These are phyloP conservation scores for Eutypella sp. DNA, from an alignment of 2,329 filamentous ascomycete species.

Conservation along the genomic window DNA sequence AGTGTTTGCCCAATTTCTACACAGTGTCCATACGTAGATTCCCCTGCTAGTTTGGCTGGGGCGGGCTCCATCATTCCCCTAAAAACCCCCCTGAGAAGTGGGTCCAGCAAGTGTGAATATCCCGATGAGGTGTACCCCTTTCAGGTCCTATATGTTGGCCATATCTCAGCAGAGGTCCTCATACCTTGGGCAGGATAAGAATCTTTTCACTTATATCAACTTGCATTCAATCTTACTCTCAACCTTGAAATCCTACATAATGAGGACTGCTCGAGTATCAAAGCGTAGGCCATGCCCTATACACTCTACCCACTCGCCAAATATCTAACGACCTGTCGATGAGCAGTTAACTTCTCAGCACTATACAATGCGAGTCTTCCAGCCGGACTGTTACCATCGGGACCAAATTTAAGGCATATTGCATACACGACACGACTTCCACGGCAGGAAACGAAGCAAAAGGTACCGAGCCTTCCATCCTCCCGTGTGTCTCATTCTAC, in stretches of 20 bases:
- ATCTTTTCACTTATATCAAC: background rate
- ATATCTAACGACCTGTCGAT: background rate
- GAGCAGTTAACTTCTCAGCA: background rate
- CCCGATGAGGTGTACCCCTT: slow-evolving; percentile 2
- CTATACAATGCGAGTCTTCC: background rate
- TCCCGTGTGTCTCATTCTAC: slow-evolving; percentile 1
- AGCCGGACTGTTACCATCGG: background rate
- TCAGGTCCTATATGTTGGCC: background rate
- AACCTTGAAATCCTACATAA: background rate
- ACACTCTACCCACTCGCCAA: background rate
- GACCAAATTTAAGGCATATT: background rate
- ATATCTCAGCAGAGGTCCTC: background rate
- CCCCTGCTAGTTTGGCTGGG: too few species aligned
- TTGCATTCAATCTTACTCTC: background rate
- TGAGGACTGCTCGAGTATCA: background rate
- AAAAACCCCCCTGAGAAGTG: too few species aligned
- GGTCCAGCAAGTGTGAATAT: slow-evolving; percentile 8
- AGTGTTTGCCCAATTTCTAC: background rate
- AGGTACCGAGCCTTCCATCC: background rate
- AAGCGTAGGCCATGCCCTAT: background rate
- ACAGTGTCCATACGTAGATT: background rate
- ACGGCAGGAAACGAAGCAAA: background rate
- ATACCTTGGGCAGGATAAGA: background rate
- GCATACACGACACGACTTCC: background rate
- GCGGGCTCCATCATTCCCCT: background rate